phyloP scores from a whole-genome alignment of 148 eudicot genomes.

The Vaccinium myrtillus region DNA sequence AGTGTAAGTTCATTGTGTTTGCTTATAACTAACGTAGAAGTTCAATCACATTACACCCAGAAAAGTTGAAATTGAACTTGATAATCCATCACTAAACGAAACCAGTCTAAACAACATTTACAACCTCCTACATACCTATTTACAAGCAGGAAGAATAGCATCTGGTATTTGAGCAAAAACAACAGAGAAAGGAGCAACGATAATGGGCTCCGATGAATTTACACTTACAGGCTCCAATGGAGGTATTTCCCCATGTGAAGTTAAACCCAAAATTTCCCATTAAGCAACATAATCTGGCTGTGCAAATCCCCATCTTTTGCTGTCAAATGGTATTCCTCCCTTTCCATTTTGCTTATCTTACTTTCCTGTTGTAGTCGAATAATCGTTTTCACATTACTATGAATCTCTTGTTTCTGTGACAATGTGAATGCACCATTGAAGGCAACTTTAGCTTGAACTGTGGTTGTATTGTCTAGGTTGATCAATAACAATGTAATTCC shows the following conservation, averaged over 20 bases:
- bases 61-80: neutral
- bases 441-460: slow-evolving; percentile 36
- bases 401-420: slow-evolving; percentile 30
- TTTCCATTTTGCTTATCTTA: slow-evolving; percentile 17
- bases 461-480: slow-evolving; percentile 62
- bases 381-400: slow-evolving; percentile 16
- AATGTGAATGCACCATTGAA: slow-evolving; percentile 31
- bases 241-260: slow-evolving; percentile 63
- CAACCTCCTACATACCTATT: slow-evolving; percentile 15
- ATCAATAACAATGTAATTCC: slow-evolving; percentile 67
- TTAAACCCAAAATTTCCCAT: slow-evolving; percentile 48
- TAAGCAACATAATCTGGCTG: slow-evolving; percentile 74
- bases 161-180: slow-evolving; percentile 66
- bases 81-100: slow-evolving; percentile 12
- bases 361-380: slow-evolving; percentile 1
- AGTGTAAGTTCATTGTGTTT: neutral
- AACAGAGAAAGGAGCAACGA: slow-evolving; percentile 62
- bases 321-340: slow-evolving; percentile 86
- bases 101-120: slow-evolving; percentile 15
- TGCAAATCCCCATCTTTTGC: slow-evolving; percentile 65
- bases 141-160: slow-evolving; percentile 65
- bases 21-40: neutral
- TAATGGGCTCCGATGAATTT: slow-evolving; percentile 53
- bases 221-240: slow-evolving; percentile 48
- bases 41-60: neutral